A percentile compares a stretch with the other conserved stretches of the same genome.
phyloP scores from a whole-genome alignment of 345 rosid species.

The Citrus australasica region DNA sequence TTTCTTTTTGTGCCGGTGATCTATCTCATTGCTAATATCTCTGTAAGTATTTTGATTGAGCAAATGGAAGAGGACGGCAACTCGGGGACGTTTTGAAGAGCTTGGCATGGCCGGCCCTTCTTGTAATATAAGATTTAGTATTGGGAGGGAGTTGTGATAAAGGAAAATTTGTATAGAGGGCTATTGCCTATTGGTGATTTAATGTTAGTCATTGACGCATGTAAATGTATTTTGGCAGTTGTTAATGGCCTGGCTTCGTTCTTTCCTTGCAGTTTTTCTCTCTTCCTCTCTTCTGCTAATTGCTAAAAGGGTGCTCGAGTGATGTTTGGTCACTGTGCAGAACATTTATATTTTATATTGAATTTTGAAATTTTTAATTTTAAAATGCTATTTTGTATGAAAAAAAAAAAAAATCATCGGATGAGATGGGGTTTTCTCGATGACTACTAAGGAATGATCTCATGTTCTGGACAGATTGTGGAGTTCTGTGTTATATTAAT shows the following conservation, averaged over 20 bases:
- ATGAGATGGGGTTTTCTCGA: too few species aligned
- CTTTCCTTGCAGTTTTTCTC: background rate
- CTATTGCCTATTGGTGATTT: slow-evolving; percentile 24
- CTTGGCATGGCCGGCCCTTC: slow-evolving; percentile 6
- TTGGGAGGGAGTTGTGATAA: slow-evolving; percentile 7
- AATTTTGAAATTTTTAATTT: too few species aligned
- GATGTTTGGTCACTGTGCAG: too few species aligned
- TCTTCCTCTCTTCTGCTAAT: background rate
- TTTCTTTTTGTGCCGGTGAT: slow-evolving; percentile 9
- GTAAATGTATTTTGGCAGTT: slow-evolving; percentile 32
- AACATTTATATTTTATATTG: background rate
- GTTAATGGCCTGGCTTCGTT: slow-evolving; percentile 3
- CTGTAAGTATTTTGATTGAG: slow-evolving; percentile 43
- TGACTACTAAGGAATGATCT: background rate
- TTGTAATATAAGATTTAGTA: slow-evolving; percentile 34
- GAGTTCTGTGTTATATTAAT: too few species aligned
- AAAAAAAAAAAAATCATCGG: too few species aligned
- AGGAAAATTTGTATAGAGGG: slow-evolving; percentile 30
- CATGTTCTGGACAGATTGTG: background rate
- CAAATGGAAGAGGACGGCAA: slow-evolving; percentile 11
- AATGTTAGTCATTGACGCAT: slow-evolving; percentile 18
- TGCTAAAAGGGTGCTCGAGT: too few species aligned
- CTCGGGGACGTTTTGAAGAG: slow-evolving; percentile 23
- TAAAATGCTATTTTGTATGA: background rate
- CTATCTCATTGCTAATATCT: slow-evolving; percentile 23